These are phyloP conservation scores for Argentina anserina DNA, from an alignment of 306 rosid genomes.

Conservation along the genomic window DNA sequence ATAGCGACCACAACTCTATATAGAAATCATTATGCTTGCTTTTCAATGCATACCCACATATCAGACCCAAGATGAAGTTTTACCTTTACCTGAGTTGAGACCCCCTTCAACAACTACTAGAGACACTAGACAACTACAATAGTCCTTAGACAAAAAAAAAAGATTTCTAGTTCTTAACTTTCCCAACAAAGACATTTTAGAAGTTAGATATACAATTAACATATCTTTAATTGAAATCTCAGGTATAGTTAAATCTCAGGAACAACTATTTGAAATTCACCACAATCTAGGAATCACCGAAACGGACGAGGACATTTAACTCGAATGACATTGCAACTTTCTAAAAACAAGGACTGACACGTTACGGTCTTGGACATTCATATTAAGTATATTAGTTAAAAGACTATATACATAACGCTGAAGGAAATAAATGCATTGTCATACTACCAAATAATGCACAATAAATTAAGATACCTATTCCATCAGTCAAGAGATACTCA, in stretches of 20 bases:
- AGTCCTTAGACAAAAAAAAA: neutral
- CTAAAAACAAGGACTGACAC: neutral
- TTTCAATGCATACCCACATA: neutral
- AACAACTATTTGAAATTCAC: neutral
- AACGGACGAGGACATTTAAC: neutral
- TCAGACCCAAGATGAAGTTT: neutral
- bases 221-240: neutral
- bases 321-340: neutral
- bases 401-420: neutral
- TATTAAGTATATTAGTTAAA: neutral
- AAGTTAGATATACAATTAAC: neutral
- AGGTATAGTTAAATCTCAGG: neutral
- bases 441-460: neutral
- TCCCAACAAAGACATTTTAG: neutral
- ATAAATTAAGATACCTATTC: neutral
- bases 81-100: neutral
- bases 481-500: neutral
- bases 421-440: neutral
- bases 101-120: slow-evolving; percentile 6
- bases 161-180: neutral
- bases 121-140: neutral
- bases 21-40: neutral
- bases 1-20: neutral
- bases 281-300: neutral
- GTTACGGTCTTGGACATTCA: neutral